phyloP scores from a whole-genome alignment of 2,329 filamentous ascomycete genomes.

The Alternaria sp. region DNA sequence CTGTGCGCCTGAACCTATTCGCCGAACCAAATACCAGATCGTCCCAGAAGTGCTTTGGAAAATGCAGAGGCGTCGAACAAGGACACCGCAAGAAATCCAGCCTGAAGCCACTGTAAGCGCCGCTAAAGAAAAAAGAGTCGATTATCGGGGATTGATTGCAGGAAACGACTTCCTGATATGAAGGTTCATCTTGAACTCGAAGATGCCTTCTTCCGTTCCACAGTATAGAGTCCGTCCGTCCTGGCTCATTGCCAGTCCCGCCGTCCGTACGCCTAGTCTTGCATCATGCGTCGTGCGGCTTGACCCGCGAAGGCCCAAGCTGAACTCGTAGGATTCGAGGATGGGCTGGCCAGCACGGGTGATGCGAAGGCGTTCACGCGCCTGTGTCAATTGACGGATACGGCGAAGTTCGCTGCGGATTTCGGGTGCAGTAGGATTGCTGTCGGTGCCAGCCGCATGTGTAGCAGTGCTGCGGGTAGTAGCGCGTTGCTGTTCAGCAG shows the following conservation, averaged over 20 bases:
- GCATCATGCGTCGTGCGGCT: constrained; percentile 41
- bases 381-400: constrained; percentile 48
- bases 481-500: constrained; percentile 46
- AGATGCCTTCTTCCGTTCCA: constrained; percentile 73
- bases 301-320: constrained; percentile 35
- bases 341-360: constrained; percentile 41
- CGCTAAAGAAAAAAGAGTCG: background rate
- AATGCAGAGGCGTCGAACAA: constrained; percentile 3
- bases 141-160: constrained; percentile 51
- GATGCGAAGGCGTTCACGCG: constrained; percentile 50
- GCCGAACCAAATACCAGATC: constrained; percentile 14
- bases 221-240: constrained; percentile 59
- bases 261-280: constrained; percentile 55
- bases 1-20: constrained; percentile 13
- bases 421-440: constrained; percentile 41
- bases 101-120: background rate
- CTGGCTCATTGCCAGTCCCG: constrained; percentile 59
- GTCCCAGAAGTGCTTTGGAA: background rate
- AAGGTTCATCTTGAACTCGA: constrained; percentile 74
- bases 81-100: constrained; percentile 1
- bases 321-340: constrained; percentile 38
- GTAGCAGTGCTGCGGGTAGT: constrained; percentile 27
- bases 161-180: constrained; percentile 64
- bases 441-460: constrained; percentile 22
- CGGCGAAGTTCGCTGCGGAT: constrained; percentile 47